phyloP scores from a whole-genome alignment of 169 alveolate genomes.

The Babesia ovis region DNA sequence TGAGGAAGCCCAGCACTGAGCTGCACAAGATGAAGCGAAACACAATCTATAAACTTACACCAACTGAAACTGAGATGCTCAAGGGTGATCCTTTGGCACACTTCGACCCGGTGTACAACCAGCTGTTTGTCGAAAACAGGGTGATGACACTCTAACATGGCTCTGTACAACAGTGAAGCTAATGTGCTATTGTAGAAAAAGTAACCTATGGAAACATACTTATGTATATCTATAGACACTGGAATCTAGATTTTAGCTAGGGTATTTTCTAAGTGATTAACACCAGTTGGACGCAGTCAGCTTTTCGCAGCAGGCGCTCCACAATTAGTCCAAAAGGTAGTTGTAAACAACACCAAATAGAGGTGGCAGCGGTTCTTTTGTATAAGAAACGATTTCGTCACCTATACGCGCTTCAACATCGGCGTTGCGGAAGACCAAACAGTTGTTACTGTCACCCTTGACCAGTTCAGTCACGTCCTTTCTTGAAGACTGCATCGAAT shows the following conservation, averaged over 20 bases:
- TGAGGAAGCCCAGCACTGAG: conserved; percentile 50
- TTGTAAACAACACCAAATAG: conserved; percentile 41
- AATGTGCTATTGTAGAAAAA: not conserved
- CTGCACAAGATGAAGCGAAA: conserved; percentile 58
- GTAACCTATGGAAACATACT: no score
- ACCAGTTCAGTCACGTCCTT: conserved; percentile 62
- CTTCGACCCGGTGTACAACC: conserved; percentile 67
- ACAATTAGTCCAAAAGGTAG: conserved; percentile 10
- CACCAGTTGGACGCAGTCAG: no score
- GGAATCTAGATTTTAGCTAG: no score
- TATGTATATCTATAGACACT: no score
- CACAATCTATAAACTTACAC: conserved; percentile 49
- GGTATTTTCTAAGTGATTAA: no score
- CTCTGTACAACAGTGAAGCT: not conserved
- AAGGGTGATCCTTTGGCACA: conserved; percentile 63
- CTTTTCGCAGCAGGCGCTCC: not conserved
- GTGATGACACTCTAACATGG: conserved; percentile 11
- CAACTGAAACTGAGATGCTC: conserved; percentile 41
- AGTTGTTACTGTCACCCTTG: conserved; percentile 67
- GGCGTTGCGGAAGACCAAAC: conserved; percentile 46
- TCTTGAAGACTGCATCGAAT: conserved; percentile 75
- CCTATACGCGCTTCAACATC: conserved; percentile 16
- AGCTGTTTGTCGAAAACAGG: conserved; percentile 17
- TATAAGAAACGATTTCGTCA: conserved; percentile 61
- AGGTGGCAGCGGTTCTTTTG: conserved; percentile 64